A percentile compares a stretch with the other conserved stretches of the same genome.
Evolutionary conservation across 2,329 filamentous ascomycete species (phyloP).

Genomic region (Triangularia setosa): DNA sequence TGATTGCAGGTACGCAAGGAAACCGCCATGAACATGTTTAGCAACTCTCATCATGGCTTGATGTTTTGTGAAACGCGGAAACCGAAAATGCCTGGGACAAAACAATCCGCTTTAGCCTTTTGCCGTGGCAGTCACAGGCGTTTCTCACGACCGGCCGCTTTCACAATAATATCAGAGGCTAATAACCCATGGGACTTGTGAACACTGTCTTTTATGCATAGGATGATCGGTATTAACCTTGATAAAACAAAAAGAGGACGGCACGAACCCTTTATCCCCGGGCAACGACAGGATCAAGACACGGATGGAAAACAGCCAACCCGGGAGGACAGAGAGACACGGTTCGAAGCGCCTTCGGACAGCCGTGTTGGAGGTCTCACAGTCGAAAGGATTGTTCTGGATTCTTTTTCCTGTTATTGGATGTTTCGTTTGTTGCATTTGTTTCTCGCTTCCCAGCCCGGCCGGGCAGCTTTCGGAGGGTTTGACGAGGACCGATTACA

Average conservation of each 20-base stretch:
- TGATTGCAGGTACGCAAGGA: not conserved
- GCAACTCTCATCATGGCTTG: not conserved
- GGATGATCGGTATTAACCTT: slow-evolving; percentile 17
- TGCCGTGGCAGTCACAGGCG: not conserved
- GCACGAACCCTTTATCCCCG: slow-evolving; percentile 4
- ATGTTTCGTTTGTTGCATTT: not conserved
- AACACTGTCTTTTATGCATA: slow-evolving; percentile 1
- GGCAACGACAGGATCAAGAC: not conserved
- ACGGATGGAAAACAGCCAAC: not conserved
- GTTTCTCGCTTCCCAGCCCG: not conserved
- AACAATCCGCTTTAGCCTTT: slow-evolving; percentile 4
- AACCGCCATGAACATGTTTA: not conserved
- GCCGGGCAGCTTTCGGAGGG: too few relatives aligned
- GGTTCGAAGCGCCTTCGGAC: not conserved
- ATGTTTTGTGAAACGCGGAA: slow-evolving; percentile 1
- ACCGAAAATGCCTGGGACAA: not conserved
- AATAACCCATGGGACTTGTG: slow-evolving; percentile 3
- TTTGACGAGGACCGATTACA: not conserved
- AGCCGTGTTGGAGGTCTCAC: too few relatives aligned
- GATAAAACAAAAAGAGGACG: slow-evolving; percentile 9
- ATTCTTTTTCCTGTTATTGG: too few relatives aligned
- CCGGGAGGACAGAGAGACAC: not conserved
- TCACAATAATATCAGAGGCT: slow-evolving; percentile 12
- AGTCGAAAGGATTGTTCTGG: too few relatives aligned
- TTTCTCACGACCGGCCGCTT: not conserved